These are phyloP conservation scores for Arbutus unedo DNA, from an alignment of 148 eudicot species.

Conservation along the genomic window DNA sequence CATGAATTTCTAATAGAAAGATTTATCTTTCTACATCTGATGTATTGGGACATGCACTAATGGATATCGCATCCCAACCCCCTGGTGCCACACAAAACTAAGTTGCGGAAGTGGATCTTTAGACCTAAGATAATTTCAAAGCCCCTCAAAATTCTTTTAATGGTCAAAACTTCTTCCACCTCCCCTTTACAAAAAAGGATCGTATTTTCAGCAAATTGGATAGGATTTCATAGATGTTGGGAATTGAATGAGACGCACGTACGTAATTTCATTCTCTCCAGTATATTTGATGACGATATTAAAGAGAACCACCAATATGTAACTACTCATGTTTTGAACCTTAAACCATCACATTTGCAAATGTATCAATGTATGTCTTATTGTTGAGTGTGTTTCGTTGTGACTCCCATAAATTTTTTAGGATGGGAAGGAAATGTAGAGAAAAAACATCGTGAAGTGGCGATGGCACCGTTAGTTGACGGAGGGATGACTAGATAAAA, in stretches of 20 bases:
- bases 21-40: too few relatives aligned
- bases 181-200: too few relatives aligned
- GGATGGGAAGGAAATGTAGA: conserved; percentile 25
- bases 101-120: too few relatives aligned
- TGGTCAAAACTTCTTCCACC: too few relatives aligned
- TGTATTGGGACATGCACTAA: too few relatives aligned
- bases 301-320: not conserved
- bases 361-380: not conserved
- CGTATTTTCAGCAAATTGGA: too few relatives aligned
- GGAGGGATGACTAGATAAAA: conserved; percentile 15
- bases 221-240: not conserved
- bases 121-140: too few relatives aligned
- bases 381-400: not conserved
- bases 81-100: too few relatives aligned
- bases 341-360: not conserved
- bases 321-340: not conserved
- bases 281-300: not conserved
- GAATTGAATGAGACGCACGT: not conserved
- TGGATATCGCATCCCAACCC: too few relatives aligned
- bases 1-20: too few relatives aligned
- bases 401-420: not conserved
- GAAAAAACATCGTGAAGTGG: conserved; percentile 8
- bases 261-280: not conserved
- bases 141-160: too few relatives aligned
- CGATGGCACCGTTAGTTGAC: conserved; percentile 7